Evolutionary conservation across 2,329 filamentous ascomycete species (phyloP).

Genomic region (Diaporthe caulivora): DNA sequence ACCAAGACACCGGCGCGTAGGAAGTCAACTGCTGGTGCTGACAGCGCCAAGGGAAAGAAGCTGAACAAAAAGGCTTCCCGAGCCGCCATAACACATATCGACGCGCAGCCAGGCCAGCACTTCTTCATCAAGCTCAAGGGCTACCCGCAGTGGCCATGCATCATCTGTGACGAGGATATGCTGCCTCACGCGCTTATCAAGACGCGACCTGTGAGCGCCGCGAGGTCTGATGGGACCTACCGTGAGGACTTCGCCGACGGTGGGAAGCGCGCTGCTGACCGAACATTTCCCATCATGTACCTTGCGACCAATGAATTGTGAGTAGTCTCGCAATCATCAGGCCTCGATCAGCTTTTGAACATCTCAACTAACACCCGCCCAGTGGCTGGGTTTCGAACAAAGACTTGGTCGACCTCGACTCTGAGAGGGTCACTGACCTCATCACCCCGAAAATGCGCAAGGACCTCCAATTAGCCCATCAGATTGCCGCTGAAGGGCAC

Average conservation of each 20-base stretch:
- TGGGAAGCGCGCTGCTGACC: constrained; percentile 85
- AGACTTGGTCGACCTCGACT: constrained; percentile 81
- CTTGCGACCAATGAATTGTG: constrained; percentile 96
- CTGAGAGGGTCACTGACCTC: constrained; percentile 76
- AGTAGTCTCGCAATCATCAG: constrained; percentile 56
- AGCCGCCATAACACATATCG: constrained; percentile 76
- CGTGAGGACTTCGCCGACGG: constrained; percentile 89
- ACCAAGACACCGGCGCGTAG: constrained; percentile 70
- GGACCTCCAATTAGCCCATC: constrained; percentile 81
- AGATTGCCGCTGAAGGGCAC: constrained; percentile 82
- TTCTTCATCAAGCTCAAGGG: constrained; percentile 95
- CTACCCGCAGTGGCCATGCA: constrained; percentile 92
- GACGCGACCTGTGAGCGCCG: constrained; percentile 85
- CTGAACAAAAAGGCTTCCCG: constrained; percentile 88
- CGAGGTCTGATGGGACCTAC: constrained; percentile 85
- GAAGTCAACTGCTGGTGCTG: constrained; percentile 78
- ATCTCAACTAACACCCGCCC: constrained; percentile 28
- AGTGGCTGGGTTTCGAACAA: constrained; percentile 95
- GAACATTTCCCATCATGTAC: constrained; percentile 96
- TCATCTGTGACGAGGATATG: constrained; percentile 96
- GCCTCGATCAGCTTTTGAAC: constrained; percentile 8
- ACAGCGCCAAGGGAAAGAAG: constrained; percentile 79
- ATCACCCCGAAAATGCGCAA: constrained; percentile 85
- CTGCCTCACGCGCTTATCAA: constrained; percentile 83
- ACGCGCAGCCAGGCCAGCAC: constrained; percentile 91